Base-by-base conservation (phyloP, 1,284 basidiomycete species). In the Volvariella surrecta region DNA sequence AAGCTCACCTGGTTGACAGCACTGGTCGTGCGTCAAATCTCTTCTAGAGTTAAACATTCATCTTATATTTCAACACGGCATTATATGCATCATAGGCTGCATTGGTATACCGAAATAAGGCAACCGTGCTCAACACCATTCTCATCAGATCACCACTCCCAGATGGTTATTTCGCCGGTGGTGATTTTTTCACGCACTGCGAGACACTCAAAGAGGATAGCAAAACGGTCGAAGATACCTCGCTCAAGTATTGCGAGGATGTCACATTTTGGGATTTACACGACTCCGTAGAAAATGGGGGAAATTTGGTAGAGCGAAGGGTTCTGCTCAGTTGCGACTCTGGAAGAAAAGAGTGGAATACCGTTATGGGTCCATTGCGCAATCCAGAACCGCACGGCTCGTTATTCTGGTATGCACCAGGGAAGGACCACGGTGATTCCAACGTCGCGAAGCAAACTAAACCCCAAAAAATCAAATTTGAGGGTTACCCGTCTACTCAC, bases 191-290 rank as follows among this genome's bases (percentile, higher is more conserved):
- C 20, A 54, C 60, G 0, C 62, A 71, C 32, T 82, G 79, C 52
- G 50, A 55, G 16, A 52, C 67, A 11, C 48, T 74, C 37, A 55
- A 57, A 17, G 66, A 67, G 28, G 53, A 59, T 11, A 48, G 42
- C 3, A 50, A 58, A 7, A 6, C 24, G 11, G 6, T 11, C 6
- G 49, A 53, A 15, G 48, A 55, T 20, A 60, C 56, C 31, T 55
- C 18, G 13, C 11, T 79, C 51, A 63, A 63, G 43, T 79, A 62
- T 55, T 85, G 82, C 52, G 82, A 85, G 52, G 82, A 85, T 50
- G 71, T 63, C 18, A 58, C 64, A 1, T 75, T 79, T 49, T 83
- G 80, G 79, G 76, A 82, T 43, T 56, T 68, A 32, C 57, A 60
- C 43, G 64, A 66, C 45, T 47, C 49, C 4, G 30, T 53, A 1